Evolutionary conservation across 345 rosid species (phyloP).

Genomic region (Euphorbia tirucalli): DNA sequence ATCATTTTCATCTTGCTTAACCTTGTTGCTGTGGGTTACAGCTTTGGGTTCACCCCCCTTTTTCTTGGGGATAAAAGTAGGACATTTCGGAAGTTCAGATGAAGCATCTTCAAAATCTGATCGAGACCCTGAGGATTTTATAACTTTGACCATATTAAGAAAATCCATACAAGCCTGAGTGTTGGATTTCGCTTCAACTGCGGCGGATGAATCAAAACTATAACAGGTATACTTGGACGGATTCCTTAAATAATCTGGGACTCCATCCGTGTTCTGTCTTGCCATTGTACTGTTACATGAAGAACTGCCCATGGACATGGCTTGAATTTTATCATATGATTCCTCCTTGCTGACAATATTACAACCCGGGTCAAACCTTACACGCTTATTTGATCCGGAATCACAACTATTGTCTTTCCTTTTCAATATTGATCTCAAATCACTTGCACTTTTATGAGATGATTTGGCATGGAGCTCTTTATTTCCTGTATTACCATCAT

Average conservation of each 20-base stretch:
- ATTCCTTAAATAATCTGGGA: conserved; percentile 76
- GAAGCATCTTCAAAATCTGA: conserved; percentile 32
- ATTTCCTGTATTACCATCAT: neutral
- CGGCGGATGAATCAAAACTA: conserved; percentile 49
- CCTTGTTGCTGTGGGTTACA: conserved; percentile 23
- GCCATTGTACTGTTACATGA: conserved; percentile 16
- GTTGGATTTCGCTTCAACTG: conserved; percentile 65
- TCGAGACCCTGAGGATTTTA: conserved; percentile 28
- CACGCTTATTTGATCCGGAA: conserved; percentile 50
- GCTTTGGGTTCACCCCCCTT: conserved; percentile 26
- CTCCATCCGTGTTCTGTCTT: conserved; percentile 18
- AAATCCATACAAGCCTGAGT: conserved; percentile 60
- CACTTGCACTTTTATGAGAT: conserved; percentile 10
- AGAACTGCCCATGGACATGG: conserved; percentile 21
- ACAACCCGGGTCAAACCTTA: conserved; percentile 52
- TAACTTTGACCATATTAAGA: conserved; percentile 33
- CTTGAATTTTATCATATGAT: conserved; percentile 22
- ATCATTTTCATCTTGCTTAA: conserved; percentile 18
- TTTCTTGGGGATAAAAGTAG: conserved; percentile 63
- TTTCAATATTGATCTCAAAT: conserved; percentile 54
- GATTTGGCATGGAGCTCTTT: conserved; percentile 14
- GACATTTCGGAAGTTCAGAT: conserved; percentile 43
- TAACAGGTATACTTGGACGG: conserved; percentile 75
- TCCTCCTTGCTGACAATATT: conserved; percentile 27
- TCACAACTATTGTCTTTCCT: conserved; percentile 47